Evolutionary conservation across 257 asterid species (phyloP).

Genomic region (Plectranthus barbatus): DNA sequence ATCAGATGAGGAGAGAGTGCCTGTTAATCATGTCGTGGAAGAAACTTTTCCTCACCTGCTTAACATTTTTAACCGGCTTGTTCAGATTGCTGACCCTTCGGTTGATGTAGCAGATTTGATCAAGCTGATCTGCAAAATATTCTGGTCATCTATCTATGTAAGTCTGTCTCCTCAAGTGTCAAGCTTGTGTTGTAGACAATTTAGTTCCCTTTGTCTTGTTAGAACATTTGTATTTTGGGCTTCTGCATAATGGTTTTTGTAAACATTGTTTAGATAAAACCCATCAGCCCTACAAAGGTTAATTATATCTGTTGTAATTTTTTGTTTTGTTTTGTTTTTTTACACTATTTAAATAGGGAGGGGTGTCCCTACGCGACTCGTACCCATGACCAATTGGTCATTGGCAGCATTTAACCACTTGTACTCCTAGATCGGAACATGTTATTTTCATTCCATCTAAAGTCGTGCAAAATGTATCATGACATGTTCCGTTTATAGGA

Average conservation of each 20-base stretch:
- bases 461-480: not conserved
- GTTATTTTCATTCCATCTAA: not conserved
- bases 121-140: conserved; percentile 95
- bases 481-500: not conserved
- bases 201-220: conserved; percentile 2
- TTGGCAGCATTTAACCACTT: too few relatives aligned
- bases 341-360: too few relatives aligned
- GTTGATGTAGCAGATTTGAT: conserved; percentile 88
- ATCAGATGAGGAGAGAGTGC: conserved; percentile 92
- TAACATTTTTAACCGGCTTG: conserved; percentile 66
- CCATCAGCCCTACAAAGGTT: not conserved
- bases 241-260: not conserved
- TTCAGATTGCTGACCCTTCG: conserved; percentile 73
- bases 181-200: not conserved
- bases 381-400: too few relatives aligned
- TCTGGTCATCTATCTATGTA: conserved; percentile 97
- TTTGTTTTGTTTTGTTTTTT: too few relatives aligned
- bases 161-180: conserved; percentile 15
- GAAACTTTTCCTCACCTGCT: conserved; percentile 89
- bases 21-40: conserved; percentile 77
- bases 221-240: not conserved
- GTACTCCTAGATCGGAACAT: too few relatives aligned
- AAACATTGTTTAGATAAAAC: not conserved
- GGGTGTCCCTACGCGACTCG: too few relatives aligned
- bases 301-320: not conserved